phyloP scores from a whole-genome alignment of 2,329 filamentous ascomycete species.

The Sclerotinia nivalis region DNA sequence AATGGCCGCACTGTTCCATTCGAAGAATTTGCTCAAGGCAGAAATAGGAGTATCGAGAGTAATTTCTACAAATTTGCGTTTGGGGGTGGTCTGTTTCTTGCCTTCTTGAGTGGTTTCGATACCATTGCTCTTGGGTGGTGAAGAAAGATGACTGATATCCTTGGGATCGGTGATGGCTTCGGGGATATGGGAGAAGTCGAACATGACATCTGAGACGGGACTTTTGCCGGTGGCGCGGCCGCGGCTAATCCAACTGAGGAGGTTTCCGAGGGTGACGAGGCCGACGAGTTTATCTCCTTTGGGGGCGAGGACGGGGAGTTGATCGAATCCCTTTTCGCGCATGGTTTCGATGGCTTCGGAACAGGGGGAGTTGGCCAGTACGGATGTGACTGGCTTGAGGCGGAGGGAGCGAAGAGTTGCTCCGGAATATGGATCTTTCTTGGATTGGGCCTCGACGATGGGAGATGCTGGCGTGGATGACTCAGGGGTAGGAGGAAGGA shows the following conservation, averaged over 20 bases:
- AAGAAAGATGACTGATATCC: constrained; percentile 51
- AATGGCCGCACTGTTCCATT: constrained; percentile 96
- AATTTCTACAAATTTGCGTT: constrained; percentile 86
- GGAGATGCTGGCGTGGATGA: constrained; percentile 45
- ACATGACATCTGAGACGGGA: constrained; percentile 88
- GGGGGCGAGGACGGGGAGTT: constrained; percentile 82
- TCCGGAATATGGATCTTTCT: constrained; percentile 68
- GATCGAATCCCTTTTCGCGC: constrained; percentile 97
- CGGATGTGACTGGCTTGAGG: constrained; percentile 89
- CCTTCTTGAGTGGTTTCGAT: constrained; percentile 35
- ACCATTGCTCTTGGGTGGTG: constrained; percentile 39
- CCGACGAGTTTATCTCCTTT: constrained; percentile 76
- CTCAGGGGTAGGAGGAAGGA: constrained; percentile 65
- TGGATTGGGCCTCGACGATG: constrained; percentile 43
- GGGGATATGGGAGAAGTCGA: constrained; percentile 84
- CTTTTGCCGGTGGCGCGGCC: constrained; percentile 74
- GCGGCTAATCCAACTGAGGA: constrained; percentile 85
- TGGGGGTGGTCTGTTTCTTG: constrained; percentile 47
- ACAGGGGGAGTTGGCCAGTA: constrained; percentile 70
- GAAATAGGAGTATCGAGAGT: constrained; percentile 84
- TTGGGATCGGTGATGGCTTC: constrained; percentile 90
- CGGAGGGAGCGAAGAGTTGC: constrained; percentile 81
- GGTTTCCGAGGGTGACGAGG: constrained; percentile 90
- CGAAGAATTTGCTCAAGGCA: constrained; percentile 87
- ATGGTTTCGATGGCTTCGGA: constrained; percentile 93